Percentiles rank a stretch among this genome's conserved stretches.
phyloP scores from a whole-genome alignment of 2,329 filamentous ascomycete genomes.

The Fusarium sp. region DNA sequence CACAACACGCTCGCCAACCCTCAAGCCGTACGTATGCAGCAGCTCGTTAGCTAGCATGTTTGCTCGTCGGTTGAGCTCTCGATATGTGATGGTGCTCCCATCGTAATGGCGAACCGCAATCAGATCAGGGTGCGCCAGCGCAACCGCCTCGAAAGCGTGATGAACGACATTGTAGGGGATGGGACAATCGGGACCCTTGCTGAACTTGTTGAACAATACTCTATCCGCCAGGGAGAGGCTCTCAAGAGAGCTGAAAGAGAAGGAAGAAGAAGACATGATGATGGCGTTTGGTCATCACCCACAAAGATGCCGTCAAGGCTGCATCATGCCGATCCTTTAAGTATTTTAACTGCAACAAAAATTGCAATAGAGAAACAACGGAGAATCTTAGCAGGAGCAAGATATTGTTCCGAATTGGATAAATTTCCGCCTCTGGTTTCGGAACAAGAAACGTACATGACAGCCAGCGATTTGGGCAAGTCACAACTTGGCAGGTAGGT shows the following conservation, averaged over 20 bases:
- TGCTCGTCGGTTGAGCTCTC: slow-evolving; percentile 29
- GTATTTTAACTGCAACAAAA: not conserved
- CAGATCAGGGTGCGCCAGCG: slow-evolving; percentile 30
- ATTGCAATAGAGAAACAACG: not conserved
- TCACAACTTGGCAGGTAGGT: not conserved
- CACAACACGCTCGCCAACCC: slow-evolving; percentile 30
- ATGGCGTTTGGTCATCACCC: not conserved
- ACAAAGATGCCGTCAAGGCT: not conserved
- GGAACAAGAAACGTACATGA: slow-evolving; percentile 5
- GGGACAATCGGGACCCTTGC: slow-evolving; percentile 10
- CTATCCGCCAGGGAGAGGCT: slow-evolving; percentile 27
- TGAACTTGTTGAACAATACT: slow-evolving; percentile 32
- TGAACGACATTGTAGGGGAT: slow-evolving; percentile 30
- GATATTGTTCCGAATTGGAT: not conserved
- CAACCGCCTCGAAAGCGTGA: slow-evolving; percentile 34
- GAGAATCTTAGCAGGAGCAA: not conserved
- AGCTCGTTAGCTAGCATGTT: slow-evolving; percentile 32
- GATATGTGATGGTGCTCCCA: slow-evolving; percentile 33
- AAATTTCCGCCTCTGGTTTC: slow-evolving; percentile 20
- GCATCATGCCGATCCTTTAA: not conserved
- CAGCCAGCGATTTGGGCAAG: not conserved
- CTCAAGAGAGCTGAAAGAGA: slow-evolving; percentile 23
- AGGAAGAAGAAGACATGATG: slow-evolving; percentile 26
- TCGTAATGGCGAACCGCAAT: slow-evolving; percentile 26
- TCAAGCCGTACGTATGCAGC: slow-evolving; percentile 11